Conservation (phyloP, 2,329 filamentous ascomycete genomes). For the Xylaria sp. region DNA sequence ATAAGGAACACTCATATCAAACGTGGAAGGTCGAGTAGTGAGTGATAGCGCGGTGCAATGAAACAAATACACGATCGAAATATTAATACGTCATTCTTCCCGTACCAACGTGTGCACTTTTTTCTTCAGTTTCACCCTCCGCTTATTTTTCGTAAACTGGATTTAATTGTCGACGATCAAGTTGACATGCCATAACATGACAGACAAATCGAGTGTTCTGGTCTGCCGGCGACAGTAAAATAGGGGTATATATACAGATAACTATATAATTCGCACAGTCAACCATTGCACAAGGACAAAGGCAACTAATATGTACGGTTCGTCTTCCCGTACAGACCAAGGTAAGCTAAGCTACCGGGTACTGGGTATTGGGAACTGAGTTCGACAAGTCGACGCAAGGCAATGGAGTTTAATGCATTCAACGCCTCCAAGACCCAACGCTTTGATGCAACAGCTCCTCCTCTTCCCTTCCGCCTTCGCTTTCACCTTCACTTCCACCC, state of each 20-base stretch:
- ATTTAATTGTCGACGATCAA: background rate
- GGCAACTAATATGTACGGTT: background rate
- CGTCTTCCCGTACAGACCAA: background rate
- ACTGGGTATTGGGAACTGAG: background rate
- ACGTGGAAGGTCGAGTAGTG: background rate
- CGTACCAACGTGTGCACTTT: background rate
- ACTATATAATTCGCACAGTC: background rate
- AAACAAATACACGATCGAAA: background rate
- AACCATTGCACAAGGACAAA: background rate
- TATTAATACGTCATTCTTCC: background rate
- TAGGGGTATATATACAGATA: background rate
- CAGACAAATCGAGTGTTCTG: no score
- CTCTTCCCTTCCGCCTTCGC: background rate
- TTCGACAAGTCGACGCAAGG: background rate
- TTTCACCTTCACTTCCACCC: background rate
- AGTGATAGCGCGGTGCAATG: background rate
- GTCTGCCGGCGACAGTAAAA: background rate
- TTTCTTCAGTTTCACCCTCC: background rate
- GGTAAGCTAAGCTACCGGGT: background rate
- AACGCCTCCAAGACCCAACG: constrained; percentile 19
- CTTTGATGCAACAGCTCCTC: constrained; percentile 13
- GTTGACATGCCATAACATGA: background rate
- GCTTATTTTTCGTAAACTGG: no score
- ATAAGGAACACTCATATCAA: background rate
- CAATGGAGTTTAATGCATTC: background rate